Evolutionary conservation across 495 filamentous ascomycete species (phyloP).

Genomic region (Letharia lupina): DNA sequence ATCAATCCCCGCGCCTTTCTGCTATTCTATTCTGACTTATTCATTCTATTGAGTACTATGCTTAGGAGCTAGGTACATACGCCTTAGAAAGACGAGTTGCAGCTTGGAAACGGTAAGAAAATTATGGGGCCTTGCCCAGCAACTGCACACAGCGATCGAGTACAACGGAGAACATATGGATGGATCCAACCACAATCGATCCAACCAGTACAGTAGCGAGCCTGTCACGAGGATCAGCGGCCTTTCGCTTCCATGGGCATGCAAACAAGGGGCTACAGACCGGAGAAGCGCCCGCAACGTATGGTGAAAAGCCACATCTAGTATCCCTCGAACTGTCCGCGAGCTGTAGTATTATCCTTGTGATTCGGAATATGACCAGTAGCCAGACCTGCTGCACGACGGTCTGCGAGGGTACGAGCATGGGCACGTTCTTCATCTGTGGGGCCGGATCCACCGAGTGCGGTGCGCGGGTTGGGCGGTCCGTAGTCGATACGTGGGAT

Average conservation of each 20-base stretch:
- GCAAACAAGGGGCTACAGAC: not conserved
- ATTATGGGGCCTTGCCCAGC: not conserved
- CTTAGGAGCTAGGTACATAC: not conserved
- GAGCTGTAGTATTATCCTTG: not conserved
- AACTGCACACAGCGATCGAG: not conserved
- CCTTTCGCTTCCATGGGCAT: too few species aligned
- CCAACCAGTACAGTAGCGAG: not conserved
- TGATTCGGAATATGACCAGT: not conserved
- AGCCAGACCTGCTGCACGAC: not conserved
- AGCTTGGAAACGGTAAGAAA: not conserved
- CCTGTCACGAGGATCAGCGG: not conserved
- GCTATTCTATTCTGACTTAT: not conserved
- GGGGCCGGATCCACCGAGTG: not conserved
- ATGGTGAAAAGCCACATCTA: not conserved
- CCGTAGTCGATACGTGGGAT: conserved; percentile 2
- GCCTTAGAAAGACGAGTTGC: not conserved
- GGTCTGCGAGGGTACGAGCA: not conserved
- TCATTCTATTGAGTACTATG: not conserved
- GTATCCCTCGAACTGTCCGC: not conserved
- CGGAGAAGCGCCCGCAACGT: not conserved
- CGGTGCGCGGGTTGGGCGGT: not conserved
- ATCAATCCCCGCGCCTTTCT: conserved; percentile 15
- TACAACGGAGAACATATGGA: not conserved
- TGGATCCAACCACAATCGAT: not conserved
- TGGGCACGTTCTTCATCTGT: not conserved